phyloP scores from a whole-genome alignment of 331 rosid species.

The Saraca asoca region DNA sequence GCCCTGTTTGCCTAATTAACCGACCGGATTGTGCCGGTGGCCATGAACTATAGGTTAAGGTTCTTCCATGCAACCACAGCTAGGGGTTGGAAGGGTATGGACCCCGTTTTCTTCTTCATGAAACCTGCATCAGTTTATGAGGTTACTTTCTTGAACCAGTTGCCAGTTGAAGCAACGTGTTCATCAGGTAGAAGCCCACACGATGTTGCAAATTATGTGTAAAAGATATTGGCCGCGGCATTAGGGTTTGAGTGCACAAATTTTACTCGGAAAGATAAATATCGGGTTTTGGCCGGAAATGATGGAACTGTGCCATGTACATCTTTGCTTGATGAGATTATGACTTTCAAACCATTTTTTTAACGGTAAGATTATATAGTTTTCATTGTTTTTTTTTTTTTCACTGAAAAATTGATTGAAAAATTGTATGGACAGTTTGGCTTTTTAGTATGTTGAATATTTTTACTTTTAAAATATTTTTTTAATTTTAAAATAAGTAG shows the following conservation, averaged over 20 bases:
- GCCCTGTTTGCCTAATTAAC: constrained; percentile 80
- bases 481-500: too few species aligned
- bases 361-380: too few species aligned
- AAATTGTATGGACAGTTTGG: too few species aligned
- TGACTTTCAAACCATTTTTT: constrained; percentile 54
- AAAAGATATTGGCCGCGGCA: constrained; percentile 76
- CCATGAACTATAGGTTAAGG: constrained; percentile 86
- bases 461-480: too few species aligned
- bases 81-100: constrained; percentile 82
- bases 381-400: too few species aligned
- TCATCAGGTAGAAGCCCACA: constrained; percentile 81
- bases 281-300: constrained; percentile 82
- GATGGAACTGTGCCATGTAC: constrained; percentile 67
- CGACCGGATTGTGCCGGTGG: constrained; percentile 91
- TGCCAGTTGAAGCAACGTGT: constrained; percentile 88
- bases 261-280: constrained; percentile 85
- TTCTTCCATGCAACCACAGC: constrained; percentile 97
- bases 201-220: constrained; percentile 92
- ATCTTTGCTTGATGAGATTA: constrained; percentile 49
- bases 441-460: too few species aligned
- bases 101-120: constrained; percentile 91
- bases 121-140: constrained; percentile 91
- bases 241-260: constrained; percentile 92
- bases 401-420: too few species aligned
- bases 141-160: constrained; percentile 83